phyloP scores from a whole-genome alignment of 2,329 filamentous ascomycete genomes.

The Pseudogymnoascus sp. region DNA sequence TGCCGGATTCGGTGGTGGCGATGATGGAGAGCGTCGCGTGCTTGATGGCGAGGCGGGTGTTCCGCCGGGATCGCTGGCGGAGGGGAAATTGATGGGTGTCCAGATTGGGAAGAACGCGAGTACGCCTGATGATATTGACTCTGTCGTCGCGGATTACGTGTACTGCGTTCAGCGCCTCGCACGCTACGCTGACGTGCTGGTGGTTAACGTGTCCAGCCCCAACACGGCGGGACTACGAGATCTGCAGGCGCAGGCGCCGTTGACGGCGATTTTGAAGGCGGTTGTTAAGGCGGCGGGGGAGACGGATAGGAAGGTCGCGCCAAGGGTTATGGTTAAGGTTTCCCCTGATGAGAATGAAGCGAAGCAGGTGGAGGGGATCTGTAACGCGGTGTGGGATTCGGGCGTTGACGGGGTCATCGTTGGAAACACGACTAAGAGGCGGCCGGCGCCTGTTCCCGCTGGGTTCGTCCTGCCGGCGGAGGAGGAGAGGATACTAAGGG shows the following conservation, averaged over 20 bases:
- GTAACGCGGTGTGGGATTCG: conserved; percentile 72
- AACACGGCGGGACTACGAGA: conserved; percentile 90
- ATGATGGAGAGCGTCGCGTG: conserved; percentile 62
- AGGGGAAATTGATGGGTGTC: conserved; percentile 75
- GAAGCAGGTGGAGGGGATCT: conserved; percentile 79
- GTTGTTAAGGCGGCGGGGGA: conserved; percentile 73
- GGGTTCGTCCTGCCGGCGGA: conserved; percentile 57
- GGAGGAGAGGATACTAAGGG: conserved; percentile 58
- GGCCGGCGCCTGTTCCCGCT: conserved; percentile 63
- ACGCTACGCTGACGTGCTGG: conserved; percentile 88
- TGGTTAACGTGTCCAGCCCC: conserved; percentile 94
- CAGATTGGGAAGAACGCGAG: conserved; percentile 97
- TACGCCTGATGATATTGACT: conserved; percentile 82
- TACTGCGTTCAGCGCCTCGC: conserved; percentile 79
- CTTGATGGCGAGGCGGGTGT: conserved; percentile 72
- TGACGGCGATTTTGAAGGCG: conserved; percentile 72
- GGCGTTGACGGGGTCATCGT: conserved; percentile 95
- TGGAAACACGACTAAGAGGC: conserved; percentile 88
- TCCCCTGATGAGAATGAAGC: conserved; percentile 90
- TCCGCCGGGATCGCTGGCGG: conserved; percentile 71
- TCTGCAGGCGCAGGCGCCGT: conserved; percentile 75
- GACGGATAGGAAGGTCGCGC: conserved; percentile 64
- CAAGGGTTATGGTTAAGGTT: conserved; percentile 94
- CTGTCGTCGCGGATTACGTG: conserved; percentile 75
- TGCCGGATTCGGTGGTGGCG: conserved; percentile 58